Evolutionary conservation across 2,329 filamentous ascomycete species (phyloP), one percentile per base, ranked within the genome.

Genomic region (Fusarium algeriense): DNA sequence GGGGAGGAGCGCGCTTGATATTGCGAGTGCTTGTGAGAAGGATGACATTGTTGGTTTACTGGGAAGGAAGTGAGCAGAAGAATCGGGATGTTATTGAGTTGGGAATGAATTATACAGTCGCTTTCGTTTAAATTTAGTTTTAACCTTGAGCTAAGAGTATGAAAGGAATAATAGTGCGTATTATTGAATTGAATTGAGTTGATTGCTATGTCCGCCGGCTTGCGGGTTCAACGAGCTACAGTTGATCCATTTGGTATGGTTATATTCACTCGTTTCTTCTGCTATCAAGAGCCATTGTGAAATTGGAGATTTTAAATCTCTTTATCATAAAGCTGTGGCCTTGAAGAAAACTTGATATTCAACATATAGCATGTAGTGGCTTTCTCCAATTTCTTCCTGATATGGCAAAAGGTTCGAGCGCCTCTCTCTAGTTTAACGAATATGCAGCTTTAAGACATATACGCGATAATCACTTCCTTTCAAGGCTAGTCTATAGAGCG

Each of bases 1-100:
- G 23, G 73, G 74, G 23, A 72, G 71, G 34, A 76, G 67, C 12
- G 71, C 73, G 5, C 60, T 76, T 48, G 73, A 76, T 59, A 35
- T 73, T 10, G 74, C 74, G 8, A 76, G 61, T 64, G 74, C 73
- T 49, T 73, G 45, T 50, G 72, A 67, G 20, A 75, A 74, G 37
- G 35, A 70, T 38, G 62, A 60, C 14, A 70, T 76, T 41, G 60
- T 76, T 19, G 45, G 28, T 6, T 54, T 75, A 3, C 28, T 76
- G 20, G 37, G 34, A 2, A 74, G 73, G 28, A 61, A 50, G 13
- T 61, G 17, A 60, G 17, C 37, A 13, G 9, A 11, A 17, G n/a
- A 17, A 53, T 28, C 7, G 17, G 35, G 26, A 32, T 19, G 14
- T 1, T 41, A 13, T 7, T 5, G 12, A 13, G 20, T 41, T 41